A percentile compares a stretch with the other conserved stretches of the same genome.
Conservation (phyloP, 2,329 filamentous ascomycete genomes). For the Microascus cirrosus region DNA sequence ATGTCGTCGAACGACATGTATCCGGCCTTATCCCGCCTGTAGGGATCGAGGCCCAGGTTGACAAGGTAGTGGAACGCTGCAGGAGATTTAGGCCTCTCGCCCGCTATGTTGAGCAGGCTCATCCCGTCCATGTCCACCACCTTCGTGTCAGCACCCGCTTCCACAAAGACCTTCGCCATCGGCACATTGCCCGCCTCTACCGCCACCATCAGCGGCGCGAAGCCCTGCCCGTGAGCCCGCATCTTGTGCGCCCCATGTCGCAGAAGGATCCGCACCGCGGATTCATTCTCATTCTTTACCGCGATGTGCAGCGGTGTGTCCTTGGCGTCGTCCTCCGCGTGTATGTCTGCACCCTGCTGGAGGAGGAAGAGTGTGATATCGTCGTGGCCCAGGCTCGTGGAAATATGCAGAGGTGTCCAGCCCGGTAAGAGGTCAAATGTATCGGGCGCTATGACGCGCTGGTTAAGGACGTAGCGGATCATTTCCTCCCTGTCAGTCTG, state of each 20-base stretch:
- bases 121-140: neutral
- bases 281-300: neutral
- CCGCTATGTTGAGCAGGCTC: conserved; percentile 3
- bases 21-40: conserved; percentile 5
- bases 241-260: neutral
- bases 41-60: conserved; percentile 7
- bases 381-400: neutral
- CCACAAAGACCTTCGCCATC: neutral
- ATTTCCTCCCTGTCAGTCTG: neutral
- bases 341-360: neutral
- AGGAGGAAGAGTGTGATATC: neutral
- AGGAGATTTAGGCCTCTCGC: conserved; percentile 5
- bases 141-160: neutral
- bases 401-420: conserved; percentile 1
- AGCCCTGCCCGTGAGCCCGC: neutral
- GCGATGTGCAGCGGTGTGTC: conserved; percentile 1
- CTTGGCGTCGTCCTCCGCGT: conserved; percentile 3
- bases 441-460: neutral
- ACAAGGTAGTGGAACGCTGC: conserved; percentile 7
- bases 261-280: neutral
- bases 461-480: neutral
- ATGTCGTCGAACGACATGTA: conserved; percentile 6
- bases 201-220: conserved; percentile 6
- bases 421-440: neutral
- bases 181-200: neutral